Evolutionary conservation across 164 flowering plant species (phyloP).

Genomic region (Berberis thunbergii): DNA sequence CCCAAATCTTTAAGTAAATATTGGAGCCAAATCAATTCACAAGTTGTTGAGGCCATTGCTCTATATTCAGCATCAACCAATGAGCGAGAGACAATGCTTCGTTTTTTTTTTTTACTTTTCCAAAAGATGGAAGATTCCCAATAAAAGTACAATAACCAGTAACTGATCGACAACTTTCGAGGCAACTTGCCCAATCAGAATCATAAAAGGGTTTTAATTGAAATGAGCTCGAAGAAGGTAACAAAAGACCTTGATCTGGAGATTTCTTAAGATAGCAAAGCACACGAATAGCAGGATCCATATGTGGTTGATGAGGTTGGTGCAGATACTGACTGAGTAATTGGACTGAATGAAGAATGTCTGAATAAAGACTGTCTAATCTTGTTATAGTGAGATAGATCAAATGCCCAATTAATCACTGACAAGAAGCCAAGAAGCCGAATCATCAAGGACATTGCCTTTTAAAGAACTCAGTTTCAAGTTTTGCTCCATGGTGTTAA

Average conservation of each 20-base stretch:
- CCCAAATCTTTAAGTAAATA: neutral
- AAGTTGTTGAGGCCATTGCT: neutral
- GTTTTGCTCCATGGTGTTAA: neutral
- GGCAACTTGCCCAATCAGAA: neutral
- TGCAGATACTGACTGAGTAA: conserved; percentile 1
- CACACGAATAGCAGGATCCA: neutral
- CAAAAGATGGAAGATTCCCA: neutral
- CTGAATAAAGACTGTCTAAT: neutral
- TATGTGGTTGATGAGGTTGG: neutral
- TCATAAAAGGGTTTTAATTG: neutral
- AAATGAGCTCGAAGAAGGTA: neutral
- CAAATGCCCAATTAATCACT: neutral
- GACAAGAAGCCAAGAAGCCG: neutral
- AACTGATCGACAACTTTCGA: no score
- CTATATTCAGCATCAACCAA: neutral
- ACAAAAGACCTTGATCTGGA: neutral
- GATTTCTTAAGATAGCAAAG: neutral
- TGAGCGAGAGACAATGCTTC: neutral
- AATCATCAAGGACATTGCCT: neutral
- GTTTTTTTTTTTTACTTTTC: neutral
- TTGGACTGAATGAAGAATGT: neutral
- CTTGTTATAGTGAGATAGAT: neutral
- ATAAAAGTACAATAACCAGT: neutral
- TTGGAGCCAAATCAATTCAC: neutral
- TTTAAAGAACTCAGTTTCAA: neutral